phyloP scores from a whole-genome alignment of 805 yeast species.

The Yamadazyma laniorum region DNA sequence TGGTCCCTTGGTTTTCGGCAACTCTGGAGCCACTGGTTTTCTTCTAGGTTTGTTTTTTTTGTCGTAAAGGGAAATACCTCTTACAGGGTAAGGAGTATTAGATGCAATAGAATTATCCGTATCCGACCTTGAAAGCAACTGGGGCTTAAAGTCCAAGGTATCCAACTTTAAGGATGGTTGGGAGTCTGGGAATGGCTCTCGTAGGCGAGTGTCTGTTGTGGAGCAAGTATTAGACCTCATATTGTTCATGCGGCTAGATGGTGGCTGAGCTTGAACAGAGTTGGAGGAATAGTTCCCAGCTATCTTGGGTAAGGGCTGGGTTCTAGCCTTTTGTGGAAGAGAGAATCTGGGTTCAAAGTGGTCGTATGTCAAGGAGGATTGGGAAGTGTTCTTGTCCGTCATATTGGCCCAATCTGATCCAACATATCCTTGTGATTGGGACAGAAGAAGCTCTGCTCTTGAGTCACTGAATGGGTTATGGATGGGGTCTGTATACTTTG shows the following conservation, averaged over 20 bases:
- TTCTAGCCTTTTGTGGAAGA: constrained; percentile 1
- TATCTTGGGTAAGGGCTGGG: constrained; percentile 1
- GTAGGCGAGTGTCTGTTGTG: too few species aligned
- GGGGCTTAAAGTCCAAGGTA: too few species aligned
- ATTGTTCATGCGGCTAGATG: too few species aligned
- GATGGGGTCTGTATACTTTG: not conserved
- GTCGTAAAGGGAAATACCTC: constrained; percentile 29
- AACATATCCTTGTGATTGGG: too few species aligned
- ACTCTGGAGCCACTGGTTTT: not conserved
- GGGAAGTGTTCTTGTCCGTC: constrained; percentile 2
- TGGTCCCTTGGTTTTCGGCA: not conserved
- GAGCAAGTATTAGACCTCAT: too few species aligned
- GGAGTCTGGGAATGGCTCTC: too few species aligned
- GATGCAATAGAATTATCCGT: not conserved
- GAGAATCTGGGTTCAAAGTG: not conserved
- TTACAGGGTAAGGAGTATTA: constrained; percentile 28
- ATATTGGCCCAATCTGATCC: too few species aligned
- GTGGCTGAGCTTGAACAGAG: too few species aligned
- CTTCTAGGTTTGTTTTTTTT: constrained; percentile 2
- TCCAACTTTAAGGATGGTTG: too few species aligned
- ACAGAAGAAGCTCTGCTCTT: not conserved
- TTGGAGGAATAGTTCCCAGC: not conserved
- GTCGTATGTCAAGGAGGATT: constrained; percentile 6
- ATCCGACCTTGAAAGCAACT: too few species aligned
- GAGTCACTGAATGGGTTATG: constrained; percentile 5